Evolutionary conservation across 768 basidiomycete species (phyloP), one percentile per base, ranked within the genome.

Genomic region (Russula olivacea): DNA sequence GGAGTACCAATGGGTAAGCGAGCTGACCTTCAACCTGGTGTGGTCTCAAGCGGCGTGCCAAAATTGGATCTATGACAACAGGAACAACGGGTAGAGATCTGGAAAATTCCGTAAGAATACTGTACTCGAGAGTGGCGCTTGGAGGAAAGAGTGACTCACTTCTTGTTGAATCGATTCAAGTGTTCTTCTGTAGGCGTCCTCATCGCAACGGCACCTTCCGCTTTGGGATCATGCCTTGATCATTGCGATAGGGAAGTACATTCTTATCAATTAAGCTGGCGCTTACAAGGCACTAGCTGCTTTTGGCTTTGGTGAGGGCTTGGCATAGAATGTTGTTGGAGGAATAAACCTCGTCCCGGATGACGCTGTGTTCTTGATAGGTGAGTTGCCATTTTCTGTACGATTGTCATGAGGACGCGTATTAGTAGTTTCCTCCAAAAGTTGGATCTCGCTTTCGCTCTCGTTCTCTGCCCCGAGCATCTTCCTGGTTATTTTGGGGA

Each of bases 21-120:
- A n/a, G 49, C 19, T 10, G 12, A 82, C 93, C 94, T 80, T 97
- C 94, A 51, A 81, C 79, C 71, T 99, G 97, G 75, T 99, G 97
- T 15, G 88, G 84, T 56, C 96, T 80, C 74, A 99, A 82, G 56
- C 81, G 81, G 41, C 82, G 80, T 1, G 84, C 79, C 25, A 99
- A 71, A n/a, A 89, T 75, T 2, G 95, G 96, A 71, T 98, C 96
- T 32, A 99, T 72, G 2, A 98, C 95, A 4, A 98, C 95, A 58
- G 86, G 82, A 12, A 91, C 81, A 12, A 93, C 72, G 5, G 86
- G 79, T 14, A 81, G 68, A 59, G 81, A 78, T 71, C 92, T 93
- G 58, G 19, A 41, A 45, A 51, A 14, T 56, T 47, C 43, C 11
- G n/a, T 45, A 17, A 41, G 40, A 21, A 52, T 38, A 38, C 38